A percentile compares a stretch with the other conserved stretches of the same genome.
Evolutionary conservation across 805 yeast species (phyloP).

Genomic region (Nakazawaea wyomingensis): DNA sequence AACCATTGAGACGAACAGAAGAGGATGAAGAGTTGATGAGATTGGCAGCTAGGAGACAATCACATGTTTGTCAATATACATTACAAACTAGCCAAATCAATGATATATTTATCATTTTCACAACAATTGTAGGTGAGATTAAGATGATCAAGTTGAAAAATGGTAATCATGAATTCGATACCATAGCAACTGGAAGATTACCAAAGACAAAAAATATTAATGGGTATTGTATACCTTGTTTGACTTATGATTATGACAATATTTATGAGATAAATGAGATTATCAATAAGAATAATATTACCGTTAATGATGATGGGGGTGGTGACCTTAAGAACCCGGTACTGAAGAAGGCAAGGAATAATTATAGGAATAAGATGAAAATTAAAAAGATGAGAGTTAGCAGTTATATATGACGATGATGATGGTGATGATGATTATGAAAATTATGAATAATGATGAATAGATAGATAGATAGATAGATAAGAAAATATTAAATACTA

Average conservation of each 20-base stretch:
- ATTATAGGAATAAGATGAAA: not conserved
- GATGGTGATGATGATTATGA: too few species aligned
- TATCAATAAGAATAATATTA: not conserved
- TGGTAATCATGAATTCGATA: not conserved
- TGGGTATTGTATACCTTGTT: conserved; percentile 1
- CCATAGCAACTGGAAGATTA: not conserved
- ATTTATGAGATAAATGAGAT: not conserved
- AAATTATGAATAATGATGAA: too few species aligned
- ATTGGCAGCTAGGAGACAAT: conserved; percentile 6
- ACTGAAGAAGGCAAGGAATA: not conserved
- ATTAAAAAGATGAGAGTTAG: not conserved
- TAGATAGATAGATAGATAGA: too few species aligned
- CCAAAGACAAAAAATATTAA: not conserved
- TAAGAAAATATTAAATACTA: too few species aligned
- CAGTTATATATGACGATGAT: not conserved
- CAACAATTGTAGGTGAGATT: conserved; percentile 8
- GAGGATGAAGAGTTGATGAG: conserved; percentile 8
- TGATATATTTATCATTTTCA: conserved; percentile 3
- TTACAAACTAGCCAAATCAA: not conserved
- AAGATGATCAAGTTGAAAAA: conserved; percentile 4
- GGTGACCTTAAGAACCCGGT: too few species aligned
- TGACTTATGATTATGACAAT: conserved; percentile 1
- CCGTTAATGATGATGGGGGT: not conserved
- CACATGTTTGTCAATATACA: conserved; percentile 1
- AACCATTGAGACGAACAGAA: not conserved